Evolutionary conservation across 2,329 filamentous ascomycete species (phyloP), one percentile per base, ranked within the genome.

Genomic region (Massarina eburnea): DNA sequence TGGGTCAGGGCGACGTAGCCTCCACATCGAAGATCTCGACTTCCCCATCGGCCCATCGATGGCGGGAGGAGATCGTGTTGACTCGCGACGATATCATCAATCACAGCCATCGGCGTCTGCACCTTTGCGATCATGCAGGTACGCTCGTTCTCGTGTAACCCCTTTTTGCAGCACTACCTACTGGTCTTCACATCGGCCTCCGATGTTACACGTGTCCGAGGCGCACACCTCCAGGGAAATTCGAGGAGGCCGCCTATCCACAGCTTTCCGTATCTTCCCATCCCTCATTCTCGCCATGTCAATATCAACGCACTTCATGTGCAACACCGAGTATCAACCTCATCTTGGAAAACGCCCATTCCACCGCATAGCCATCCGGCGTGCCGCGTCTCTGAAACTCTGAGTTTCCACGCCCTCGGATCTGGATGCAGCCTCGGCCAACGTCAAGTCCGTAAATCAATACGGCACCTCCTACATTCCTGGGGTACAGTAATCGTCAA

Each of bases 171-270:
- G 34, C 17, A n/a, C 27, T 14, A 7, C 24, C 7, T 26, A 26
- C 6, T 26, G 24, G 24, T 26, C 27, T 30, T 30, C 12, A 14
- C 27, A 8, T 14, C 27, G 5, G n/a, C 34, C 34, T 19, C 12
- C 34, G 34, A 26, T 39, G 19, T 38, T 41, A 49, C 46, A 55
- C 52, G 49, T 52, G 52, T 52, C 49, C 44, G 41, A 4, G 21
- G 12, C 17, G 22, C 38, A 19, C 43, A 29, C 43, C 22, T 39
- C 39, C 26, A 15, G 36, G 44, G 49, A 52, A 41, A 52, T 52
- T 48, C 22, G 35, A 47, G 50, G 47, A 37, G 7, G 44, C 20
- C 14, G 24, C 32, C 26, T 53, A 53, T 53, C 40, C 49, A 35
- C 34, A 37, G 29, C 22, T 38, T 9, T 20, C 39, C 21, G 29